Evolutionary conservation across 768 basidiomycete genomes (phyloP).

Genomic region (Termitomyces sp.): DNA sequence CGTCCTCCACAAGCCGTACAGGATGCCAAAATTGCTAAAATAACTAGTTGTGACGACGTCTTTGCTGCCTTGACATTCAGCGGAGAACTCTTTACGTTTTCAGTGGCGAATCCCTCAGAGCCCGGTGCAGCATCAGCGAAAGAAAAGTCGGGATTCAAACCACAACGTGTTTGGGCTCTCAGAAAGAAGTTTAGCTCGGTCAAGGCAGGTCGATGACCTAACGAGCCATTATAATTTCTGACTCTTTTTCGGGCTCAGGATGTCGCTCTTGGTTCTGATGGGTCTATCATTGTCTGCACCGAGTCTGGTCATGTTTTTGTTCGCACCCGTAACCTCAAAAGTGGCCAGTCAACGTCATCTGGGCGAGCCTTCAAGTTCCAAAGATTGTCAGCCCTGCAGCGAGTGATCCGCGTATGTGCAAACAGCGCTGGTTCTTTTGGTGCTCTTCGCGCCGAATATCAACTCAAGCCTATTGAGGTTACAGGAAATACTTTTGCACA

Average conservation of each 20-base stretch:
- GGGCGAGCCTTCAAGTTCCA: slow-evolving; percentile 72
- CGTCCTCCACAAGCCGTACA: slow-evolving; percentile 75
- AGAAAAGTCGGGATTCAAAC: slow-evolving; percentile 50
- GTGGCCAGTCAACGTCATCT: slow-evolving; percentile 19
- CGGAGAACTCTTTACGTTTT: slow-evolving; percentile 92
- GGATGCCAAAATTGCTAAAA: slow-evolving; percentile 71
- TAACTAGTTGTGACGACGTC: slow-evolving; percentile 72
- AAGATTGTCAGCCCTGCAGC: slow-evolving; percentile 76
- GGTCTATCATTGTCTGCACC: slow-evolving; percentile 88
- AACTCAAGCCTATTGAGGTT: slow-evolving; percentile 50
- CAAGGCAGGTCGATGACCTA: slow-evolving; percentile 39
- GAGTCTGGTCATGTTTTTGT: slow-evolving; percentile 93
- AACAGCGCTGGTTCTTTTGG: slow-evolving; percentile 88
- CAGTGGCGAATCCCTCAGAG: slow-evolving; percentile 33
- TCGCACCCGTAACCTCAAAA: slow-evolving; percentile 54
- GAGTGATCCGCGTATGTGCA: slow-evolving; percentile 80
- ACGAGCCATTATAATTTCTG: background rate
- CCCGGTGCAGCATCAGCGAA: slow-evolving; percentile 25
- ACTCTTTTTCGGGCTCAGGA: slow-evolving; percentile 47
- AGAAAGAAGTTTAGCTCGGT: slow-evolving; percentile 85
- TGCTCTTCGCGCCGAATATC: slow-evolving; percentile 74
- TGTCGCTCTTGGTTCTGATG: slow-evolving; percentile 84
- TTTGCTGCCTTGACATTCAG: slow-evolving; percentile 82
- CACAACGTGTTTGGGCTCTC: slow-evolving; percentile 89
- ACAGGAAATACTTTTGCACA: slow-evolving; percentile 55